A percentile compares a stretch with the other conserved stretches of the same genome.
phyloP scores from a whole-genome alignment of 768 basidiomycete species.

The Leccinum broughii region DNA sequence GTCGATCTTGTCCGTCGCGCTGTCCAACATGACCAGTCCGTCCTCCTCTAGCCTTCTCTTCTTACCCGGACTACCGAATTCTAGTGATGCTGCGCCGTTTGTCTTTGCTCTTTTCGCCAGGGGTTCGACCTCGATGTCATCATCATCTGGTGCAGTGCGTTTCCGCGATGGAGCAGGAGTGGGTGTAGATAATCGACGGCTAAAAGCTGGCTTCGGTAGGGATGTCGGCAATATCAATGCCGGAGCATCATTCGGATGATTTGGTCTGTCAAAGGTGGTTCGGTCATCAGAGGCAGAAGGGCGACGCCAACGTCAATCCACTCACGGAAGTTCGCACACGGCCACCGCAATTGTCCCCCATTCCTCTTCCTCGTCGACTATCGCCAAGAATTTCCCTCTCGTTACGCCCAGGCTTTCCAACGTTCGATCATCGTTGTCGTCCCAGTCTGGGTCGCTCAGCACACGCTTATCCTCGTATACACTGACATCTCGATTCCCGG shows the following conservation, averaged over 20 bases:
- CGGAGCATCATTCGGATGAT: conserved; percentile 51
- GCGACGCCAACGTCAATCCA: conserved; percentile 16
- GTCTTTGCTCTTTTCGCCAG: conserved; percentile 53
- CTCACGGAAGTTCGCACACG: conserved; percentile 70
- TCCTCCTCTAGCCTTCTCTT: conserved; percentile 69
- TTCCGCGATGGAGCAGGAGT: conserved; percentile 50
- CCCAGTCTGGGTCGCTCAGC: conserved; percentile 90
- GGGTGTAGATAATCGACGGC: conserved; percentile 40
- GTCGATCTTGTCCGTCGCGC: conserved; percentile 51
- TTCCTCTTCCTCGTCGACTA: conserved; percentile 86
- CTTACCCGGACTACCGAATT: conserved; percentile 58
- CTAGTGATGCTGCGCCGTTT: conserved; percentile 25
- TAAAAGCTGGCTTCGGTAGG: conserved; percentile 55
- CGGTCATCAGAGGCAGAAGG: neutral
- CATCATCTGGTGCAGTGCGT: conserved; percentile 57
- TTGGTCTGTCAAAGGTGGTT: conserved; percentile 40
- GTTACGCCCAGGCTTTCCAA: conserved; percentile 79
- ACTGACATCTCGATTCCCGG: conserved; percentile 60
- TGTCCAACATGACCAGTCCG: conserved; percentile 68
- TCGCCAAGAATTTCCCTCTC: conserved; percentile 83
- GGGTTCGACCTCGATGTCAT: conserved; percentile 57
- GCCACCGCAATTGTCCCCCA: conserved; percentile 71
- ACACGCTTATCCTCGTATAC: conserved; percentile 87
- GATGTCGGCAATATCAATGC: conserved; percentile 66
- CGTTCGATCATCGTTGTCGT: conserved; percentile 82